Evolutionary conservation across 2,329 filamentous ascomycete genomes (phyloP), one percentile per base, ranked within the genome.

Genomic region (Ceratocystiopsis brevicomis): DNA sequence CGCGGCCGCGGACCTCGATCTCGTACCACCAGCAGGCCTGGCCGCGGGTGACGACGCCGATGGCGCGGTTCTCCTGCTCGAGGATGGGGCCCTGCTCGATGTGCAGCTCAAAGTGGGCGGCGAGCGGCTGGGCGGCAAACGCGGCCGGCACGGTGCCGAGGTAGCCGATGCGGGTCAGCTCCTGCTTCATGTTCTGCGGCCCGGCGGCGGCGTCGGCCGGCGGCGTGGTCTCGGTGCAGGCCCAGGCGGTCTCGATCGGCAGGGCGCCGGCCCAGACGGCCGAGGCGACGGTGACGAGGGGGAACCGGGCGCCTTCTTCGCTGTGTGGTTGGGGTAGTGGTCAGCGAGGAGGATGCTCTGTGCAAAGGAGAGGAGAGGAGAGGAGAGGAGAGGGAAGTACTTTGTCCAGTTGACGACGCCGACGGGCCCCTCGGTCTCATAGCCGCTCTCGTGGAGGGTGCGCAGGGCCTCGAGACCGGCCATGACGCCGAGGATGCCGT

Each of bases 1-100:
- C 80, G 51, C 71, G 63, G 3, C 81, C 81, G 10, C 62, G 62
- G 2, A 86, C 69, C 5, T 69, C 71, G 36, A 86, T 58, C 0
- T 72, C 78, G 55, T 75, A 76, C 81, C 81, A 86, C 44, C 73
- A 71, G 56, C 81, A 85, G 8, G 77, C 78, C 54, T 86, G 81
- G 1, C 81, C 80, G 3, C 79, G 80, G 25, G 71, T 68, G 6
- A 87, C 81, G 6, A 83, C 69, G 18, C 79, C 77, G 43, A 88
- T 68, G 42, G 74, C 75, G 48, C 75, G 68, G 17, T 65, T 61
- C 21, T 69, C 66, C 15, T 67, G 66, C 52, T 87, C 76, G 1
- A 92, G 67, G 35, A 84, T 71, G 0, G 82, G 81, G 0, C 82
- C 81, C 56, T 92, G 84, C 56, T 92, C 84, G 42, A 88, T 88